phyloP scores from a whole-genome alignment of 108 stramenopile species.

The Cyclotella atomus region DNA sequence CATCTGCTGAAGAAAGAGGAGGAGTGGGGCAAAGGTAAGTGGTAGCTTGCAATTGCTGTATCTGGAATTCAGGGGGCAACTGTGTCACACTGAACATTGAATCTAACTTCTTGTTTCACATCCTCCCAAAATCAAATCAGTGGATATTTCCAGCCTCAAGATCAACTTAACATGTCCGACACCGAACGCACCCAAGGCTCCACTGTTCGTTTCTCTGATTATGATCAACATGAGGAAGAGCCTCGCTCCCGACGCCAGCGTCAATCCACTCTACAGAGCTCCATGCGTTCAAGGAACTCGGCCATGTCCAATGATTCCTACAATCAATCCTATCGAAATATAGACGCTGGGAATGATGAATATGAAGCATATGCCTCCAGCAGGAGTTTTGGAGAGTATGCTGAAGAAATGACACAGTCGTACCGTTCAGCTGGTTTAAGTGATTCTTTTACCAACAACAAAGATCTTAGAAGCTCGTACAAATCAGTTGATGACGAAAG shows the following conservation, averaged over 20 bases:
- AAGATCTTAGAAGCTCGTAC: not conserved
- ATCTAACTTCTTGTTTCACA: too few species aligned
- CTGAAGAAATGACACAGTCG: too few species aligned
- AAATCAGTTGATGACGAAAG: not conserved
- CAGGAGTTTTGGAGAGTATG: not conserved
- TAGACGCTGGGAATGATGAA: too few species aligned
- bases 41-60: too few species aligned
- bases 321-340: conserved; percentile 1
- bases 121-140: too few species aligned
- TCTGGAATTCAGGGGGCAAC: too few species aligned
- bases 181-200: not conserved
- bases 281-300: not conserved
- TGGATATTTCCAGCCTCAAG: not conserved
- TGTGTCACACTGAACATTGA: too few species aligned
- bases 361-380: too few species aligned
- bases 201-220: conserved; percentile 3
- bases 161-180: not conserved
- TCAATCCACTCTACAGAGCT: not conserved
- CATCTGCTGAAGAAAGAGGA: not conserved
- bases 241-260: too few species aligned
- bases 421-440: not conserved
- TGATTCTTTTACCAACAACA: not conserved
- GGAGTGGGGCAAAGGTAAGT: not conserved
- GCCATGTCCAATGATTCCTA: not conserved
- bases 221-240: not conserved